A percentile compares a stretch with the other conserved stretches of the same genome.
Evolutionary conservation across 345 rosid genomes (phyloP).

Genomic region (Lepidium sativum): DNA sequence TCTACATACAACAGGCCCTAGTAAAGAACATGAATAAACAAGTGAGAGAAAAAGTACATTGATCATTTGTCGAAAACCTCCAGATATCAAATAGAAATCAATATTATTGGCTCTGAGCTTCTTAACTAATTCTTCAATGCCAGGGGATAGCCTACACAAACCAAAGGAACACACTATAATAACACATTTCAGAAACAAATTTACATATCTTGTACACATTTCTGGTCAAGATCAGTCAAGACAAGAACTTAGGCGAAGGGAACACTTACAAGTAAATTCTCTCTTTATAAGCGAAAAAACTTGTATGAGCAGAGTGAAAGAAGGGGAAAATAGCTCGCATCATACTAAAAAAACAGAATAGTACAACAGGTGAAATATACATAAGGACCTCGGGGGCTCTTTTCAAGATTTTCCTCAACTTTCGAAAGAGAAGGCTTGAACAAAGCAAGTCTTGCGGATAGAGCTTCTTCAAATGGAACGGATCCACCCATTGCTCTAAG

Average conservation of each 20-base stretch:
- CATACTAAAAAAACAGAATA: background rate
- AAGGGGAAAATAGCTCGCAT: background rate
- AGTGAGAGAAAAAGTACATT: slow-evolving; percentile 41
- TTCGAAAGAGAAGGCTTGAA: slow-evolving; percentile 75
- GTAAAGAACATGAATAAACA: background rate
- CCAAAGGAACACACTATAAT: background rate
- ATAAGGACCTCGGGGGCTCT: slow-evolving; percentile 67
- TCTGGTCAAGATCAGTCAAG: background rate
- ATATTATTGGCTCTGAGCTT: slow-evolving; percentile 60
- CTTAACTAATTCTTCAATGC: slow-evolving; percentile 65
- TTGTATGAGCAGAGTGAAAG: background rate
- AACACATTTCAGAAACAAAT: background rate
- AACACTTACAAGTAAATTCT: background rate
- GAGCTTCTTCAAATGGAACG: slow-evolving; percentile 89
- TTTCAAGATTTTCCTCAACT: slow-evolving; percentile 67
- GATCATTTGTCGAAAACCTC: slow-evolving; percentile 98
- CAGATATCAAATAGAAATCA: slow-evolving; percentile 73
- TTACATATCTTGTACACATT: background rate
- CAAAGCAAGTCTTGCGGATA: slow-evolving; percentile 78
- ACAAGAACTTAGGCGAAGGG: background rate
- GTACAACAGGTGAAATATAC: background rate
- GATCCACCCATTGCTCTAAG: slow-evolving; percentile 93
- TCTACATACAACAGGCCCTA: background rate
- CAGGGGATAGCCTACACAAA: slow-evolving; percentile 68
- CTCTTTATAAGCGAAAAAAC: background rate